Percentiles rank a stretch among this genome's conserved stretches.
Evolutionary conservation across 352 stramenopile species (phyloP).

Genomic region (Pelagophyceae sp.): DNA sequence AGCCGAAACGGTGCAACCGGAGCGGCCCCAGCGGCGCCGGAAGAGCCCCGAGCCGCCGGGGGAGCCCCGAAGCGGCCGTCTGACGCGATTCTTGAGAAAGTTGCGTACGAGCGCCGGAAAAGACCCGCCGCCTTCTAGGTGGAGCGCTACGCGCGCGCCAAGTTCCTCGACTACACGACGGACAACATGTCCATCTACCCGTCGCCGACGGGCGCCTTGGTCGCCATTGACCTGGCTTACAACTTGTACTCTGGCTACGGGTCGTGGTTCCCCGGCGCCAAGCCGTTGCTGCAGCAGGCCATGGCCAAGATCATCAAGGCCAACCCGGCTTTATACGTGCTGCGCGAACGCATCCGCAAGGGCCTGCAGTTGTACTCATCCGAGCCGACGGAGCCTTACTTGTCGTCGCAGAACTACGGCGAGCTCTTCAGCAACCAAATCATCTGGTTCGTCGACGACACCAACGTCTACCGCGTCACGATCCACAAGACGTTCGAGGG

Average conservation of each 20-base stretch:
- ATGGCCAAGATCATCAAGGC: conserved; percentile 99
- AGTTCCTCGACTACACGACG: conserved; percentile 99
- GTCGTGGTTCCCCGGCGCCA: conserved; percentile 98
- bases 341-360: conserved; percentile 98
- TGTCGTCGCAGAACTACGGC: conserved; percentile 99
- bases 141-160: conserved; percentile 95
- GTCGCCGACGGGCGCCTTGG: conserved; percentile 91
- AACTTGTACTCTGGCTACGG: conserved; percentile 99
- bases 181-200: conserved; percentile 99
- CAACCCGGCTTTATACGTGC: conserved; percentile 97
- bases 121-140: no score
- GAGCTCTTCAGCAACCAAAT: conserved; percentile 99
- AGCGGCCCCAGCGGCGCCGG: no score
- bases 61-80: no score
- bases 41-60: no score
- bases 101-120: no score
- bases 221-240: conserved; percentile 96
- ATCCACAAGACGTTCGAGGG: conserved; percentile 99
- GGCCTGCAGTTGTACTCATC: conserved; percentile 98
- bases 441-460: conserved; percentile 99
- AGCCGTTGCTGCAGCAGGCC: conserved; percentile 97
- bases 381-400: conserved; percentile 98
- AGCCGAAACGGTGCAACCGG: no score
- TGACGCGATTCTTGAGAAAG: no score
- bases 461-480: conserved; percentile 96